These are phyloP conservation scores for Saccharomycopsis fibuligera DNA, from an alignment of 805 yeast genomes.

Conservation along the genomic window DNA sequence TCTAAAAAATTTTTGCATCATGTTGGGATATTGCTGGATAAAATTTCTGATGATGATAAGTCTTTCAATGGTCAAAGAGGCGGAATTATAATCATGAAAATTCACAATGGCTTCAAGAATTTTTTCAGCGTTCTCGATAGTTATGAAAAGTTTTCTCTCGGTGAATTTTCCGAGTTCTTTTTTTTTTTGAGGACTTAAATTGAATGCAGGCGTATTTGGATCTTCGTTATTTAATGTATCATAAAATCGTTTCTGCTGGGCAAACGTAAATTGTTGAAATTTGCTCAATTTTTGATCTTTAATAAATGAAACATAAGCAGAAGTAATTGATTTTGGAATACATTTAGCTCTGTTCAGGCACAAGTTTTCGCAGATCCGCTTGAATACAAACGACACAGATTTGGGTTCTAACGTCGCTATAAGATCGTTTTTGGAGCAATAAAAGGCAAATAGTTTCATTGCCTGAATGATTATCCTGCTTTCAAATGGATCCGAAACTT, in stretches of 20 bases:
- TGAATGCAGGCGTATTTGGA: neutral
- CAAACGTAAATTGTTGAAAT: conserved; percentile 11
- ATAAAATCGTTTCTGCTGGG: conserved; percentile 5
- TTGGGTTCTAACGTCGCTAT: conserved; percentile 4
- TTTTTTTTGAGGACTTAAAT: too few relatives aligned
- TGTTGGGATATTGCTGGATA: conserved; percentile 6
- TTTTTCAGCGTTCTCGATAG: conserved; percentile 7
- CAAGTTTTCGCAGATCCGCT: conserved; percentile 10
- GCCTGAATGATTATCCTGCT: conserved; percentile 14
- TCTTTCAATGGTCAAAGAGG: conserved; percentile 9
- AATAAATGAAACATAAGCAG: conserved; percentile 8
- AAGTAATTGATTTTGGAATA: conserved; percentile 15
- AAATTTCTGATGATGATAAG: conserved; percentile 8
- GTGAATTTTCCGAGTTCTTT: neutral
- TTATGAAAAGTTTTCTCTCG: conserved; percentile 10
- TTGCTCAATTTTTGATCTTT: conserved; percentile 15
- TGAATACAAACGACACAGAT: neutral
- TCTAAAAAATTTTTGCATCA: conserved; percentile 12
- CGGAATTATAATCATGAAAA: conserved; percentile 6
- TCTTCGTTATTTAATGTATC: neutral
- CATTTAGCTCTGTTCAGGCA: neutral
- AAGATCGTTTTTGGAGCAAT: conserved; percentile 3
- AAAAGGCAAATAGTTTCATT: conserved; percentile 11
- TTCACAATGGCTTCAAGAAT: conserved; percentile 8
- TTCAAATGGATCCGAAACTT: conserved; percentile 16